Evolutionary conservation across 192 early-diverging fungal species (phyloP).

Genomic region (Coemansia sp.): DNA sequence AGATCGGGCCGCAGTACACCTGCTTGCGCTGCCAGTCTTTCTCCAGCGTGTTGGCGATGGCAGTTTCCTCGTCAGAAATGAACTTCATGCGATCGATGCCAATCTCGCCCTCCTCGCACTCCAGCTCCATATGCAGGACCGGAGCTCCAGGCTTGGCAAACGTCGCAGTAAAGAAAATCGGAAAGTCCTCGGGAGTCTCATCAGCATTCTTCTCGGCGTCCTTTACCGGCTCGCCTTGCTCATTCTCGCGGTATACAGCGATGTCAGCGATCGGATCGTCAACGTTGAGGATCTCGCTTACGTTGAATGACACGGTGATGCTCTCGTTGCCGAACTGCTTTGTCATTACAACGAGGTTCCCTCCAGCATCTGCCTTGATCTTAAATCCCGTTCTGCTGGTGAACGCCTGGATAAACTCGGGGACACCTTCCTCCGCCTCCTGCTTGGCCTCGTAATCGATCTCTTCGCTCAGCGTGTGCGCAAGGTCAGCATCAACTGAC

Average conservation of each 20-base stretch:
- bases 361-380: conserved; percentile 78
- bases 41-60: conserved; percentile 66
- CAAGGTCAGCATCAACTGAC: conserved; percentile 67
- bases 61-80: conserved; percentile 64
- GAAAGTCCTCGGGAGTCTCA: conserved; percentile 68
- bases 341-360: conserved; percentile 76
- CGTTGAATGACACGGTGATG: conserved; percentile 84
- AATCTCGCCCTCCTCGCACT: conserved; percentile 80
- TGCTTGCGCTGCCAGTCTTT: conserved; percentile 88
- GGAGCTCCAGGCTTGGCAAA: conserved; percentile 77
- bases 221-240: conserved; percentile 55
- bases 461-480: conserved; percentile 72
- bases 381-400: conserved; percentile 62
- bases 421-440: conserved; percentile 57
- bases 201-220: conserved; percentile 64
- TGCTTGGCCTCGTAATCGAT: conserved; percentile 69
- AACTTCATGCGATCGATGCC: conserved; percentile 82
- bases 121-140: conserved; percentile 78
- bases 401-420: conserved; percentile 77
- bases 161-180: conserved; percentile 77
- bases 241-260: conserved; percentile 55
- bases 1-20: conserved; percentile 88
- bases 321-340: conserved; percentile 89
- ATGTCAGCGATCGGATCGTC: conserved; percentile 67
- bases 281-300: conserved; percentile 80